A percentile compares a stretch with the other conserved stretches of the same genome.
Conservation (phyloP, 768 basidiomycete genomes). For the Auricularia sp. region DNA sequence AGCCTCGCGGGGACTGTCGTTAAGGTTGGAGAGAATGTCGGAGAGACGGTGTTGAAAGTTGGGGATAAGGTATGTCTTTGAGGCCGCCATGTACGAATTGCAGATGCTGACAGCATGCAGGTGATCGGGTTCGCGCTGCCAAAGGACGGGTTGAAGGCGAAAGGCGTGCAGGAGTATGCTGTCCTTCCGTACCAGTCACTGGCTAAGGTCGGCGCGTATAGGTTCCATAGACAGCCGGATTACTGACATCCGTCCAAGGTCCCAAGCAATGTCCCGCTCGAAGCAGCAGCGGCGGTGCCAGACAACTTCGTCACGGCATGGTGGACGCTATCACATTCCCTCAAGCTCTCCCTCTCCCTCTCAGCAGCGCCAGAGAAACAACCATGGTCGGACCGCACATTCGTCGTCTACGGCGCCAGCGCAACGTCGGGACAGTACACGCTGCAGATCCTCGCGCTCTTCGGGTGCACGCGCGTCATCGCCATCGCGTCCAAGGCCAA, state of each 20-base stretch:
- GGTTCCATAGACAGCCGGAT: background rate
- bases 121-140: constrained; percentile 21
- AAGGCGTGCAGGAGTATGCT: constrained; percentile 30
- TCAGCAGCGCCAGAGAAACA: constrained; percentile 25
- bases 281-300: constrained; percentile 30
- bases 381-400: constrained; percentile 23
- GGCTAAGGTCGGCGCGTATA: constrained; percentile 27
- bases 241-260: constrained; percentile 21
- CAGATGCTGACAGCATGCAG: constrained; percentile 12
- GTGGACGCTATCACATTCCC: constrained; percentile 28
- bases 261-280: constrained; percentile 30
- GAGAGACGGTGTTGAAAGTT: constrained; percentile 19
- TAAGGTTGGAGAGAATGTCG: constrained; percentile 27
- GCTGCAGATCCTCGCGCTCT: constrained; percentile 28
- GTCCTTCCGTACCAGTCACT: constrained; percentile 22
- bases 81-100: background rate
- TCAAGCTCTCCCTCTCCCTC: constrained; percentile 29
- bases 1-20: constrained; percentile 31
- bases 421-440: constrained; percentile 27
- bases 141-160: constrained; percentile 15
- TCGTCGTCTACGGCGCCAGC: constrained; percentile 38
- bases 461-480: constrained; percentile 34
- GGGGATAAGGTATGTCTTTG: constrained; percentile 29
- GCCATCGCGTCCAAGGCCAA: constrained; percentile 33
- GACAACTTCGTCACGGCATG: constrained; percentile 36